Conservation (phyloP, 306 rosid species). For the Rosa persica region DNA sequence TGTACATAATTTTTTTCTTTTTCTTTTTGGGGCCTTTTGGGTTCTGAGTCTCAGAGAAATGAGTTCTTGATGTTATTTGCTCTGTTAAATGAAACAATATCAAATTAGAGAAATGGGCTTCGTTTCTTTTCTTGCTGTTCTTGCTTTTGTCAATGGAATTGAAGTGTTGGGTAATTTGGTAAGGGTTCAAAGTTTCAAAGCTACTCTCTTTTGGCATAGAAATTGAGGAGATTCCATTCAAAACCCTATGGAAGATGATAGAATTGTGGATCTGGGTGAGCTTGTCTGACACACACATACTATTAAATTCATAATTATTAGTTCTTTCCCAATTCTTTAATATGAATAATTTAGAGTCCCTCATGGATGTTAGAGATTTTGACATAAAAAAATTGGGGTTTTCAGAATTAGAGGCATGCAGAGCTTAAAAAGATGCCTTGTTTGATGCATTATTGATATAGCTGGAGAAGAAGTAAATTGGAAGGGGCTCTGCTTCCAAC, state of each 20-base stretch:
- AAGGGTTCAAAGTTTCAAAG: background rate
- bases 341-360: background rate
- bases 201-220: background rate
- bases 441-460: conserved; percentile 27
- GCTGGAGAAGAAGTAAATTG: conserved; percentile 27
- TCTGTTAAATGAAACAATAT: background rate
- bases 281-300: conserved; percentile 28
- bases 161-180: conserved; percentile 9
- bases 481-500: conserved; percentile 31
- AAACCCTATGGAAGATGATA: conserved; percentile 10
- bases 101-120: background rate
- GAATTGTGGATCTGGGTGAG: conserved; percentile 34
- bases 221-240: conserved; percentile 6
- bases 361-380: conserved; percentile 29
- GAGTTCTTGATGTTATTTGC: conserved; percentile 27
- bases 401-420: background rate
- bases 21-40: background rate
- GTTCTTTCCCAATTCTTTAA: background rate
- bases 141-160: background rate
- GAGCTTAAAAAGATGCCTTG: conserved; percentile 31
- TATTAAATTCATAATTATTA: background rate
- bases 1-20: conserved; percentile 26
- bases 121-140: background rate
- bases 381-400: conserved; percentile 2
- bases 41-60: conserved; percentile 12